These are phyloP conservation scores for Pseudomicrostroma phylloplanum DNA, from an alignment of 1,284 basidiomycete genomes.

Conservation along the genomic window DNA sequence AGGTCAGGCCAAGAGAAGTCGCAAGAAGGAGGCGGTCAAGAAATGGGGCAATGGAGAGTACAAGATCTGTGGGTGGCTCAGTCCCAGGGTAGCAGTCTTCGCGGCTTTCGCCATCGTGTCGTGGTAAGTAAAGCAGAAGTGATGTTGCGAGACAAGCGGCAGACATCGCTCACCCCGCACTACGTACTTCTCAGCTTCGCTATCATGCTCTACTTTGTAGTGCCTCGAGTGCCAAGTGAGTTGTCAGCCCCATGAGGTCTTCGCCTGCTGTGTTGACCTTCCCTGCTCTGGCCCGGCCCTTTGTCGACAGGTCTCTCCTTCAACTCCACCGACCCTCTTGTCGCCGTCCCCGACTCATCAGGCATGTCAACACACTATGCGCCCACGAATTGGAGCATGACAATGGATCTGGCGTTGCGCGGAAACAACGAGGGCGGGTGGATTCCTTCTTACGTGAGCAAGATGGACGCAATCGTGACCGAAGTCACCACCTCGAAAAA, in stretches of 20 bases:
- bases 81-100: slow-evolving; percentile 32
- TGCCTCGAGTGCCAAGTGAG: slow-evolving; percentile 35
- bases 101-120: slow-evolving; percentile 22
- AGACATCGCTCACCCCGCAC: neutral
- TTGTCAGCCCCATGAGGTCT: neutral
- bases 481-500: slow-evolving; percentile 23
- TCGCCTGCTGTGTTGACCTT: neutral
- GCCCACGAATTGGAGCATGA: slow-evolving; percentile 38
- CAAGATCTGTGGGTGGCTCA: slow-evolving; percentile 33
- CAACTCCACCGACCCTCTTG: slow-evolving; percentile 25
- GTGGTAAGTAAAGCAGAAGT: neutral
- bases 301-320: slow-evolving; percentile 18
- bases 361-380: slow-evolving; percentile 27
- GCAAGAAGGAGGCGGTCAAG: slow-evolving; percentile 17
- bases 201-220: slow-evolving; percentile 38
- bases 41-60: slow-evolving; percentile 33
- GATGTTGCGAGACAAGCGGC: slow-evolving; percentile 5
- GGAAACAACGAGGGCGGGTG: slow-evolving; percentile 28
- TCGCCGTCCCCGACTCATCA: slow-evolving; percentile 30
- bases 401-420: slow-evolving; percentile 37
- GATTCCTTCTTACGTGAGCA: slow-evolving; percentile 21
- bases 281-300: neutral
- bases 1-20: slow-evolving; percentile 6
- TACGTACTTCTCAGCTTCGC: slow-evolving; percentile 16
- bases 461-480: slow-evolving; percentile 25